A percentile compares a stretch with the other conserved stretches of the same genome.
Conservation (phyloP, 2,329 filamentous ascomycete species). For the Trichoderma sp. region DNA sequence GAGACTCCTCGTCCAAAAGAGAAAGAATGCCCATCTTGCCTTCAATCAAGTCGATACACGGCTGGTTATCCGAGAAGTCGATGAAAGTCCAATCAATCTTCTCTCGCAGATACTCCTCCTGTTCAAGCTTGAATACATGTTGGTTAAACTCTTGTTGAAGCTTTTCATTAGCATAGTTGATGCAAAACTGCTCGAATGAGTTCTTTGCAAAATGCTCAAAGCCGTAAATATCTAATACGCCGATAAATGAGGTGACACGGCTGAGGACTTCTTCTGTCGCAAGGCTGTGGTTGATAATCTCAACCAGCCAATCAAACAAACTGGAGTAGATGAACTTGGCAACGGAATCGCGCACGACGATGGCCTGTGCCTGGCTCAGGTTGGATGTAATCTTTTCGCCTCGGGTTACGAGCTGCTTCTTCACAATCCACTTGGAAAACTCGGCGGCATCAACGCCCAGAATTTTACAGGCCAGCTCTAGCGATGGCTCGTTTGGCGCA, state of each 20-base stretch:
- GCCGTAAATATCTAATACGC: conserved; percentile 97
- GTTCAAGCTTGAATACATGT: conserved; percentile 98
- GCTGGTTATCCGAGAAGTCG: conserved; percentile 98
- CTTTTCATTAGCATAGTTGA: conserved; percentile 99
- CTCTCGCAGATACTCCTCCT: conserved; percentile 94
- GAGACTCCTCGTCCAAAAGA: conserved; percentile 91
- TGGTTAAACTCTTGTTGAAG: conserved; percentile 99
- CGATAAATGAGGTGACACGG: conserved; percentile 86
- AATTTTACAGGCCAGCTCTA: conserved; percentile 77
- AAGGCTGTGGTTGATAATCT: conserved; percentile 87
- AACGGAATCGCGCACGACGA: conserved; percentile 93
- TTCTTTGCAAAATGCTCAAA: conserved; percentile 99
- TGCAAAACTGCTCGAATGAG: conserved; percentile 99
- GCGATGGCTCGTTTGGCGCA: conserved; percentile 72
- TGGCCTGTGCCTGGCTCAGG: conserved; percentile 85
- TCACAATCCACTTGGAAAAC: conserved; percentile 97
- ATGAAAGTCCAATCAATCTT: conserved; percentile 99
- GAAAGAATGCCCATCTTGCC: conserved; percentile 92
- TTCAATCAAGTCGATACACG: conserved; percentile 97
- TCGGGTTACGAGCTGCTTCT: conserved; percentile 95
- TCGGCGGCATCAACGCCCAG: conserved; percentile 81
- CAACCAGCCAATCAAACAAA: conserved; percentile 98
- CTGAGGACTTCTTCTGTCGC: conserved; percentile 83
- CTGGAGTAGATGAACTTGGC: conserved; percentile 99
- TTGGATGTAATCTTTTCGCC: conserved; percentile 98